Evolutionary conservation across 768 basidiomycete species (phyloP), one percentile per base, ranked within the genome.

Genomic region (Hericium rajendrae): DNA sequence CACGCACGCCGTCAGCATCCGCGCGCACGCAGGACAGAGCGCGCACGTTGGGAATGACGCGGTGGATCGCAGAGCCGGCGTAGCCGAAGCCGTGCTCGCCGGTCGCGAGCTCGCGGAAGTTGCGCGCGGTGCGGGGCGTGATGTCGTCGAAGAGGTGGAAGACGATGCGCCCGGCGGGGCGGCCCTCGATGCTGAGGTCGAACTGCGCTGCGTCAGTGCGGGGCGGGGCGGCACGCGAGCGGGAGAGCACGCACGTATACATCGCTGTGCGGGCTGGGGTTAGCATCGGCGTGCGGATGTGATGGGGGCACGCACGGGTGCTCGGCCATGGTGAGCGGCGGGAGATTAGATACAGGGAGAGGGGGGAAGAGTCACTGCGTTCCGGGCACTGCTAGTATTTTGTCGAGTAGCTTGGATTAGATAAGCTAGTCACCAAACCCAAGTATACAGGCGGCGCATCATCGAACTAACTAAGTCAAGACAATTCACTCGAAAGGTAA

Each of bases 11-110:
- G 12, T 11, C 24, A 39, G 32, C 51, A n/a, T 3, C 28, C 6
- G 28, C 4, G 28, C 15, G n/a, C 16, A 16, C 16, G 18, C 37
- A 37, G 32, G 37, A 15, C 16, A 52, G 9, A 3, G 38, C 43
- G 37, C 79, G 32, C 49, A 83, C 84, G 60, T 76, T 68, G 41
- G 86, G 85, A 58, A 88, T 88, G 63, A 88, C 74, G 55, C 85
- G 79, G 66, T 80, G 79, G 70, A 80, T 79, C 6, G 55, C 49
- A 38, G 74, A 75, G n/a, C 74, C 76, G 41, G 70, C 59, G 72
- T 79, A 83, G 57, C 77, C 73, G 59, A 67, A 78, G 15, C 77
- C 76, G 59, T 72, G 68, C 67, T 73, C 66, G 55, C 81, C 81
- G 54, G 78, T 78, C 60, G 74, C 75, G 52, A 82, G 70, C 64